Evolutionary conservation across 768 basidiomycete genomes (phyloP).

Genomic region (Galerina marginata): DNA sequence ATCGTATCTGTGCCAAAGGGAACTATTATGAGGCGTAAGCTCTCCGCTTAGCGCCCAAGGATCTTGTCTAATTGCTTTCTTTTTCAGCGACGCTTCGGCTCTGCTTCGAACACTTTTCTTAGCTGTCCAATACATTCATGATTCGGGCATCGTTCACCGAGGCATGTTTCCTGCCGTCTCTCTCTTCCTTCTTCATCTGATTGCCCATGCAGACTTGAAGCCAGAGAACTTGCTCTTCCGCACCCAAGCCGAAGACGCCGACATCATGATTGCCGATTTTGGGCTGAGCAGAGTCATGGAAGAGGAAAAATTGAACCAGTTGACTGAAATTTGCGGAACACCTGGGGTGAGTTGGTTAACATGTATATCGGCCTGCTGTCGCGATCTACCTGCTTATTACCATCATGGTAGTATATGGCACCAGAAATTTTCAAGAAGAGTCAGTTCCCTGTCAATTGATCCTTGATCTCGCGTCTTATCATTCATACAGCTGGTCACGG

Average conservation of each 20-base stretch:
- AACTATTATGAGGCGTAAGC: constrained; percentile 93
- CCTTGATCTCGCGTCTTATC: constrained; percentile 1
- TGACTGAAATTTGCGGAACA: constrained; percentile 97
- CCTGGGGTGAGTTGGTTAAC: constrained; percentile 59
- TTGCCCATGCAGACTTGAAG: constrained; percentile 72
- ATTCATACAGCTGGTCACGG: constrained; percentile 75
- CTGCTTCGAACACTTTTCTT: constrained; percentile 87
- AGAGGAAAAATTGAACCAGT: constrained; percentile 81
- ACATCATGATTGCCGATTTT: constrained; percentile 98
- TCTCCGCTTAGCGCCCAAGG: constrained; percentile 4
- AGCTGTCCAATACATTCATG: constrained; percentile 92
- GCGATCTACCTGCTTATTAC: constrained; percentile 9
- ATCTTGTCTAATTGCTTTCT: neutral
- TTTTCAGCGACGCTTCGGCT: constrained; percentile 79
- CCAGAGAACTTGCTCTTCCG: constrained; percentile 98
- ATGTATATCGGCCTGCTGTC: neutral
- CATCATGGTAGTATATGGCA: constrained; percentile 77
- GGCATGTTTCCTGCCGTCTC: constrained; percentile 43
- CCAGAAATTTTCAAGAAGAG: constrained; percentile 96
- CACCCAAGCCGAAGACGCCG: constrained; percentile 84
- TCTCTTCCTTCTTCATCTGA: neutral
- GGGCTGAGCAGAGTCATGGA: constrained; percentile 91
- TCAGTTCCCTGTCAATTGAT: constrained; percentile 38
- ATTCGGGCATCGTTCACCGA: constrained; percentile 91
- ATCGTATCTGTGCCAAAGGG: constrained; percentile 96